Evolutionary conservation across 441 rosid species (phyloP).

Genomic region (Pelargonium citronellum): DNA sequence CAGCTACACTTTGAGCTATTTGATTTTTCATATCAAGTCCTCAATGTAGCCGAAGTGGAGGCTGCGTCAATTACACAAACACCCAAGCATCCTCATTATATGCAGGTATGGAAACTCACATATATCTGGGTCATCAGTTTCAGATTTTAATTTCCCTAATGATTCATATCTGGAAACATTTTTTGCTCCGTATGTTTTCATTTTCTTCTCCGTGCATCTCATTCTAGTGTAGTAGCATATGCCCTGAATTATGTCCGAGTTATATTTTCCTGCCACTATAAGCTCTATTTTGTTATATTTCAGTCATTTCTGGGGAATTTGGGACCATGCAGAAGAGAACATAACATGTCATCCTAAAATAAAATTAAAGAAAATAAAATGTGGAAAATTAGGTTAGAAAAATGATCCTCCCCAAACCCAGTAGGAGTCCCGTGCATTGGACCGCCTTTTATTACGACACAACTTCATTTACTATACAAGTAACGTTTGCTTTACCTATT

Average conservation of each 20-base stretch:
- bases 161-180: not conserved
- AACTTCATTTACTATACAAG: too few relatives aligned
- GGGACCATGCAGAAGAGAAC: not conserved
- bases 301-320: not conserved
- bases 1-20: conserved; percentile 96
- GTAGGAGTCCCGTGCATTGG: too few relatives aligned
- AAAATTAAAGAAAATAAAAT: too few relatives aligned
- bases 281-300: too few relatives aligned
- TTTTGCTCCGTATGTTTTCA: not conserved
- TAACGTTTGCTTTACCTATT: too few relatives aligned
- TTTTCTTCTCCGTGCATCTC: not conserved
- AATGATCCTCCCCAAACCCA: too few relatives aligned
- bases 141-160: not conserved
- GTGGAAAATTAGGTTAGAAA: not conserved
- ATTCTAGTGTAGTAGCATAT: too few relatives aligned
- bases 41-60: conserved; percentile 92
- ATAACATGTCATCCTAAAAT: not conserved
- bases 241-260: too few relatives aligned
- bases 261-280: too few relatives aligned
- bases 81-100: conserved; percentile 50
- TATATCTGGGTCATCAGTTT: not conserved
- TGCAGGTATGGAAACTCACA: conserved; percentile 48
- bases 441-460: too few relatives aligned
- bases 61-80: conserved; percentile 52
- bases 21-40: conserved; percentile 94